Conservation (phyloP, 2,329 filamentous ascomycete species). For the Chaetomium sp. region DNA sequence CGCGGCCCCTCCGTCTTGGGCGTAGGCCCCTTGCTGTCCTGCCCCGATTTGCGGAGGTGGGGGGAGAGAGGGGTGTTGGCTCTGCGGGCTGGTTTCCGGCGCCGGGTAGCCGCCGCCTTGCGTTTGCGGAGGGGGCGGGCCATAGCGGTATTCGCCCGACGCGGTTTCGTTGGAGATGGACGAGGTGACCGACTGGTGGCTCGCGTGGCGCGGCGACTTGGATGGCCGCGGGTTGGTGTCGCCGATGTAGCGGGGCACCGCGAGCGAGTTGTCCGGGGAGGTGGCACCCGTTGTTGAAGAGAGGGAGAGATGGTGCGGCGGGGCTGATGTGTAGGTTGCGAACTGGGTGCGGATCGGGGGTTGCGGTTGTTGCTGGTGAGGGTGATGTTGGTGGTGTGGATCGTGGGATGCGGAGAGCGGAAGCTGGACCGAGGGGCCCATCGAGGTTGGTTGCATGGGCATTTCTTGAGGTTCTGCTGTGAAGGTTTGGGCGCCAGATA, state of each 20-base stretch:
- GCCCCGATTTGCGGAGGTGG: conserved; percentile 9
- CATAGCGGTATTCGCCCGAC: conserved; percentile 60
- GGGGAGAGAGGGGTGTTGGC: conserved; percentile 36
- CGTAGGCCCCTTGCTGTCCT: conserved; percentile 4
- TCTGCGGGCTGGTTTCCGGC: conserved; percentile 42
- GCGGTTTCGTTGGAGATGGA: conserved; percentile 54
- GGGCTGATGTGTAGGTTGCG: conserved; percentile 53
- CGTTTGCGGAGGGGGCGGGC: conserved; percentile 41
- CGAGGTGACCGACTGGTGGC: conserved; percentile 54
- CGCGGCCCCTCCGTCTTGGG: conserved; percentile 7
- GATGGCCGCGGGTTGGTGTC: conserved; percentile 57
- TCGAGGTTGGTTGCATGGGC: conserved; percentile 54
- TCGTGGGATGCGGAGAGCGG: conserved; percentile 53
- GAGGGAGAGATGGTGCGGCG: conserved; percentile 53
- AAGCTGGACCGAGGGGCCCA: conserved; percentile 55
- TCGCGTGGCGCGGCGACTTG: conserved; percentile 59
- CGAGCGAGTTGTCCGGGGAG: conserved; percentile 42
- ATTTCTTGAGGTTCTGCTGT: conserved; percentile 57
- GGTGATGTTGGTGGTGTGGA: conserved; percentile 34
- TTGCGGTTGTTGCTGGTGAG: conserved; percentile 29
- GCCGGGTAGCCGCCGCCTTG: conserved; percentile 23
- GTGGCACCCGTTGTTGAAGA: conserved; percentile 41
- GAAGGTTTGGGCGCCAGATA: conserved; percentile 52
- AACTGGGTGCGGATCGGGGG: conserved; percentile 57
- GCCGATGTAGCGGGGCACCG: conserved; percentile 57